Percentiles rank a stretch among this genome's conserved stretches.
Evolutionary conservation across 495 filamentous ascomycete genomes (phyloP).

Genomic region (Aspergillus incahuasiensis): DNA sequence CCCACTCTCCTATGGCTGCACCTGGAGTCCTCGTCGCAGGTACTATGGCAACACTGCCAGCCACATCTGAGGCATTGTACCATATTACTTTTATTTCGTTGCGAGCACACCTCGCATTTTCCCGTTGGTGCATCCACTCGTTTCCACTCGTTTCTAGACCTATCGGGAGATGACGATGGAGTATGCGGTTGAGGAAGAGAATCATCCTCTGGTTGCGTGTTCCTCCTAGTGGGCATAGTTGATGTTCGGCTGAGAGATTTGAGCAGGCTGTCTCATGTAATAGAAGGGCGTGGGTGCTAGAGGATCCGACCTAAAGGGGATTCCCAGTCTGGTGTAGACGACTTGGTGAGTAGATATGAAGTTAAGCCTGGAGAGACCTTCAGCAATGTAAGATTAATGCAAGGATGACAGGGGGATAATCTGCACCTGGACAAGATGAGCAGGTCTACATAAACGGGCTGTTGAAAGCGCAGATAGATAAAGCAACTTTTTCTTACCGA

Average conservation of each 20-base stretch:
- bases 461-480: neutral
- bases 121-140: conserved; percentile 41
- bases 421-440: neutral
- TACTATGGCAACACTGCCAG: conserved; percentile 39
- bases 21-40: conserved; percentile 23
- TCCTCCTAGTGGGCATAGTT: neutral
- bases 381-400: too few relatives aligned
- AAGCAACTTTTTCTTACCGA: neutral
- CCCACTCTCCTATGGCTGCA: conserved; percentile 25
- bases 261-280: neutral
- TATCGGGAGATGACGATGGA: neutral
- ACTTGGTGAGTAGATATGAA: too few relatives aligned
- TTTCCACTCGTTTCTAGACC: conserved; percentile 12
- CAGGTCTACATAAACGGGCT: neutral
- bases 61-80: conserved; percentile 40
- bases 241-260: neutral
- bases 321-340: too few relatives aligned
- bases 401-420: neutral
- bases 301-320: too few relatives aligned
- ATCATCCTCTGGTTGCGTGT: neutral
- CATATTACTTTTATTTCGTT: conserved; percentile 40
- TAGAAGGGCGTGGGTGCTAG: too few relatives aligned
- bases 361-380: too few relatives aligned
- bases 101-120: conserved; percentile 48
- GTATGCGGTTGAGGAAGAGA: neutral